Base-by-base conservation (phyloP, 2,329 filamentous ascomycete genomes). In the Metarhizium brunneum region DNA sequence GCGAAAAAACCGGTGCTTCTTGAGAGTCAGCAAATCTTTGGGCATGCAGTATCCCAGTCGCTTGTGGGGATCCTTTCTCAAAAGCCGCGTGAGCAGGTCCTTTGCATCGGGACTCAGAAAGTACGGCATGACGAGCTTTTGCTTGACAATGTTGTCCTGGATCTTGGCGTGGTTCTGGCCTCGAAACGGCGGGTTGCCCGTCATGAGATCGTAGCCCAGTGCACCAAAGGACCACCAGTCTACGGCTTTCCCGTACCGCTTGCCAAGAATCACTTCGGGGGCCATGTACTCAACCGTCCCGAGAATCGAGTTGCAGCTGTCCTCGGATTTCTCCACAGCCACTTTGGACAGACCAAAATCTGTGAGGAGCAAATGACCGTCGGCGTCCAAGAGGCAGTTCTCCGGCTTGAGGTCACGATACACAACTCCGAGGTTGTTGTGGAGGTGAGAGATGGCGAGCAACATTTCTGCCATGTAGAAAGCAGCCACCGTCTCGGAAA, bases 401-500 rank as follows among this genome's bases (percentile, higher is more conserved):
- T 99, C 94, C 0, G 94, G 94, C 76, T 99, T 99, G 57, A 99
- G 79, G 68, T 99, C 94, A 59, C 94, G 89, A 72, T 99, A 99
- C 60, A 99, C 87, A 52, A 99, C 92, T 16, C 94, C 92, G 25
- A 97, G 84, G 60, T 87, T 91, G 63, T 88, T 85, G 73, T 99
- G 94, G 30, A 99, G 81, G 71, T 99, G 92, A 42, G 92, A 90
- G 50, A 99, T 82, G 35, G 94, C 95, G 29, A 99, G 83, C 4
- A 96, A 85, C 85, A 99, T 95, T 74, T 99, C 92, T 0, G 91
- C 95, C 89, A 97, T 95, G 79, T 99, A 99, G 71, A 97, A 99
- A 1, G 92, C 90, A 0, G 92, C 88, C 2, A 87, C 87, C 16
- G 88, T 80, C 72, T 97, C 92, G 14, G 87, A 81, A 63, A 99